These are phyloP conservation scores for Tricholoma sp. DNA, from an alignment of 768 basidiomycete genomes.

Conservation along the genomic window DNA sequence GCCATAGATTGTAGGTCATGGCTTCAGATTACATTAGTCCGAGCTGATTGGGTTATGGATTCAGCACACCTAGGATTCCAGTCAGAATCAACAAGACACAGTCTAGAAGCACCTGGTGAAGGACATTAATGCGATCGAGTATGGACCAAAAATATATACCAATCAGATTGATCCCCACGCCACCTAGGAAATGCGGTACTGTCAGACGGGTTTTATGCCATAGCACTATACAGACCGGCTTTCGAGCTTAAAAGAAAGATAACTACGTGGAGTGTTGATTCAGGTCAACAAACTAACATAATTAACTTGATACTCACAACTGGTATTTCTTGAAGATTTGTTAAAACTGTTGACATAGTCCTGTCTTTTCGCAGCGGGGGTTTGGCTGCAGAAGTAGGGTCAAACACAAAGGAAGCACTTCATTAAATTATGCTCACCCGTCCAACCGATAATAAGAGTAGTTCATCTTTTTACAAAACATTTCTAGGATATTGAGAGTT, in stretches of 20 bases:
- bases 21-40: conserved; percentile 28
- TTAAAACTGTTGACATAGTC: conserved; percentile 90
- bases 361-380: conserved; percentile 71
- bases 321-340: conserved; percentile 58
- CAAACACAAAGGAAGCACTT: not conserved
- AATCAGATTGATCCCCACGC: conserved; percentile 89
- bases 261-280: conserved; percentile 39
- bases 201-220: not conserved
- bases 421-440: conserved; percentile 45
- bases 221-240: conserved; percentile 39
- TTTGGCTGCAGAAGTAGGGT: conserved; percentile 45
- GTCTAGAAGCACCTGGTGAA: conserved; percentile 63
- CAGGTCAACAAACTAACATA: not conserved
- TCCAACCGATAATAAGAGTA: conserved; percentile 86
- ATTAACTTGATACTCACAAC: conserved; percentile 49
- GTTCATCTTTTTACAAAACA: conserved; percentile 66
- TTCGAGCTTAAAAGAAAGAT: conserved; percentile 92
- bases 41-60: not conserved
- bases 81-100: conserved; percentile 85
- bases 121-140: not conserved
- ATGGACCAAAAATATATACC: conserved; percentile 34
- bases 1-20: conserved; percentile 98
- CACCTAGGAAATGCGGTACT: conserved; percentile 41
- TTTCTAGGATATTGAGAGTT: conserved; percentile 88
- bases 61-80: conserved; percentile 81